Evolutionary conservation across 2,329 filamentous ascomycete species (phyloP).

Genomic region (Pyricularia sp.): DNA sequence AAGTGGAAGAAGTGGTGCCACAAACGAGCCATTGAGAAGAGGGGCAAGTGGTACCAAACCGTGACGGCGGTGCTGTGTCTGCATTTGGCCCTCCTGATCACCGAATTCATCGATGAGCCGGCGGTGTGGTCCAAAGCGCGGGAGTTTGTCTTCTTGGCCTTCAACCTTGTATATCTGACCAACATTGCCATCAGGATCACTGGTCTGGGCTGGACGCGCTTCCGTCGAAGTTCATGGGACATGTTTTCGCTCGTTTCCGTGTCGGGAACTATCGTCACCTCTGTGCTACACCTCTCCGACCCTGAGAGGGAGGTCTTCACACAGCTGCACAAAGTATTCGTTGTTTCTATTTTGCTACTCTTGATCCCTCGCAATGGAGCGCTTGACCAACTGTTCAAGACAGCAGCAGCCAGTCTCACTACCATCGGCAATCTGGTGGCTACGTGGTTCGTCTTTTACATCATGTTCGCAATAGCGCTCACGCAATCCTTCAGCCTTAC

Average conservation of each 20-base stretch:
- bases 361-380: slow-evolving; percentile 95
- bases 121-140: slow-evolving; percentile 60
- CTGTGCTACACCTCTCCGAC: slow-evolving; percentile 62
- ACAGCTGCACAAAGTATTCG: slow-evolving; percentile 85
- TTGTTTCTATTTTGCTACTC: slow-evolving; percentile 81
- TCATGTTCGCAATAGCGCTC: slow-evolving; percentile 92
- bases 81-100: slow-evolving; percentile 72
- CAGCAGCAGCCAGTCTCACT: slow-evolving; percentile 84
- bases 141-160: slow-evolving; percentile 68
- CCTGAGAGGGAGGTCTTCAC: slow-evolving; percentile 50
- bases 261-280: slow-evolving; percentile 70
- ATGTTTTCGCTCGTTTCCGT: slow-evolving; percentile 77
- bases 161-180: slow-evolving; percentile 71
- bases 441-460: slow-evolving; percentile 94
- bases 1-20: slow-evolving; percentile 92
- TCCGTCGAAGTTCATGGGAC: slow-evolving; percentile 91
- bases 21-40: slow-evolving; percentile 86
- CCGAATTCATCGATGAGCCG: slow-evolving; percentile 77
- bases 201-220: slow-evolving; percentile 85
- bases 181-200: slow-evolving; percentile 80
- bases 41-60: slow-evolving; percentile 78
- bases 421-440: slow-evolving; percentile 86
- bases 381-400: slow-evolving; percentile 97
- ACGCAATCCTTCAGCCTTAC: slow-evolving; percentile 95
- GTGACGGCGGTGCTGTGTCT: slow-evolving; percentile 73